phyloP scores from a whole-genome alignment of 768 basidiomycete genomes.

The Sistotremastrum suecicum region DNA sequence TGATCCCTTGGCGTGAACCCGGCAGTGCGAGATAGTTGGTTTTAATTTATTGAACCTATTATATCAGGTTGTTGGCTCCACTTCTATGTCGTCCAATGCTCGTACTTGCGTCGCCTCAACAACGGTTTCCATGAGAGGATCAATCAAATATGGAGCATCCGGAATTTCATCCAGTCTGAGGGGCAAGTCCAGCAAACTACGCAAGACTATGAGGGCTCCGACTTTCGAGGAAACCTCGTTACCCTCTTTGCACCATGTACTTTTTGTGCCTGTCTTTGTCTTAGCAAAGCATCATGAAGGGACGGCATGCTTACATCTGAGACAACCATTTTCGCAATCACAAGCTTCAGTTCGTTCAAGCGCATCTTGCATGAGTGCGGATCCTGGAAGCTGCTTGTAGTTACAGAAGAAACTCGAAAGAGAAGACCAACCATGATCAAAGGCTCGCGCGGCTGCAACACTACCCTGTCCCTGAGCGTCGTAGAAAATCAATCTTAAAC shows the following conservation, averaged over 20 bases:
- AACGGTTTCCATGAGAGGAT: conserved; percentile 16
- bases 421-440: conserved; percentile 51
- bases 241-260: conserved; percentile 48
- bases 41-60: too few species aligned
- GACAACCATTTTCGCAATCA: conserved; percentile 55
- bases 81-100: conserved; percentile 27
- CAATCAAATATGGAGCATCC: conserved; percentile 6
- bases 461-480: conserved; percentile 58
- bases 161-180: conserved; percentile 24
- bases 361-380: conserved; percentile 44
- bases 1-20: too few species aligned
- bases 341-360: conserved; percentile 44
- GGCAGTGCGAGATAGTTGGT: too few species aligned
- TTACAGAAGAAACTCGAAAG: not conserved
- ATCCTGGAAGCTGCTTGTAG: conserved; percentile 22
- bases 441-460: conserved; percentile 62
- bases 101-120: conserved; percentile 37
- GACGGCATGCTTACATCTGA: conserved; percentile 35
- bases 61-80: conserved; percentile 19
- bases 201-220: conserved; percentile 58
- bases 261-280: conserved; percentile 42
- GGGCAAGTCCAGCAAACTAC: conserved; percentile 35
- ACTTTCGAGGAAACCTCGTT: conserved; percentile 63
- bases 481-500: conserved; percentile 62
- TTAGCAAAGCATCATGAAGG: not conserved